Evolutionary conservation across 148 eudicot species (phyloP), one percentile per base, ranked within the genome.

Genomic region (Hydrangea macrophylla): DNA sequence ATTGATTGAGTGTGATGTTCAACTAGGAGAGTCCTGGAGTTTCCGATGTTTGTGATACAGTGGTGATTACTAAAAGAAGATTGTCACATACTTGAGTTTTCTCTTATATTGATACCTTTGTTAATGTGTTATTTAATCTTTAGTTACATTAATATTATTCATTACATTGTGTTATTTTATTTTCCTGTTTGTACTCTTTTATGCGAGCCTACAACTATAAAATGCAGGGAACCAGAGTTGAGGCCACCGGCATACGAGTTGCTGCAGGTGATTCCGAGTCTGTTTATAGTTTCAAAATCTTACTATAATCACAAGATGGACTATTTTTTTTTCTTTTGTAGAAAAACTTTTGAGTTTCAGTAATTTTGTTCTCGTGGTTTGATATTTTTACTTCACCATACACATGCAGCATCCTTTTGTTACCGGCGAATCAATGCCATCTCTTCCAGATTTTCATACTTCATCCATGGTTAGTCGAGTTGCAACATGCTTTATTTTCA

Each of bases 321-420:
- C 23, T 15, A 17, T 35, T 7, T 59, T 58, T n/a, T 58, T n/a
- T n/a, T n/a, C n/a, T n/a, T n/a, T n/a, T n/a, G 39, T 10, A 0
- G 9, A 31, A 15, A 55, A 55, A n/a, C 25, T 25, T 55, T n/a
- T 4, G 32, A 15, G 18, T 8, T 55, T 2, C 59, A 55, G 26
- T 55, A 25, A 26, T 11, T 26, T 1, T 4, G 2, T 55, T 32
- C 6, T 30, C 15, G 28, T 37, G 48, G 18, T 33, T 24, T 70
- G 17, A 13, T 44, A 57, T 67, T 62, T 67, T 65, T 28, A 15
- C 58, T 71, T 48, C 12, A 39, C 59, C 35, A 32, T 11, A 44
- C 26, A 45, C 35, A 33, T 69, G 64, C 86, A 80, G 86, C 86
- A 80, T 71, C 84, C 86, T 30, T 83, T 83, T 68, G 83, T 83